Evolutionary conservation across 768 basidiomycete genomes (phyloP), one percentile per base, ranked within the genome.

Genomic region (Daedalea quercina): DNA sequence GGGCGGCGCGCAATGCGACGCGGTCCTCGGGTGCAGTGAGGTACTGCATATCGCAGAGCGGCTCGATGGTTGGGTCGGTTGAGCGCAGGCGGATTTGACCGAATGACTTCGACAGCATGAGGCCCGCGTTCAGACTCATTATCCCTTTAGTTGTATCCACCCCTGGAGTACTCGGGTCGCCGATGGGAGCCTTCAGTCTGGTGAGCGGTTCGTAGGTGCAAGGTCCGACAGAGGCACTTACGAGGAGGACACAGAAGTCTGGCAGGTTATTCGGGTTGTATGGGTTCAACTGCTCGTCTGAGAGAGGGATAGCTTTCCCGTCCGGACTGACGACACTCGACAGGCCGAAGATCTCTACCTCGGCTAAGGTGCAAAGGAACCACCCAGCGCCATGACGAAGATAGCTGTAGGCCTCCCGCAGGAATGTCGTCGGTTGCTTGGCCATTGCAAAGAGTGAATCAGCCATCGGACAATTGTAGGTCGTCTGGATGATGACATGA

Each of bases 241-340:
- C 52, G 2, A 57, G 55, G 63, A 70, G 69, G 37, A 75, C 65
- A 50, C 73, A 73, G 50, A 75, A 63, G 55, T 76, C 73, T 1
- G 74, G 70, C 9, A 63, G 12, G 46, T 47, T 47, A 3, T 33
- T 31, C 3, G 46, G 46, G 28, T 47, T 47, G 25, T 31, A 47
- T 7, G 46, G 26, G 28, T 47, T 24, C n/a, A 47, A n/a, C 9
- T 28, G 54, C 19, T 60, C 52, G 46, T 70, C 60, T 2, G 54
- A 44, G 26, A 54, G 51, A 11, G 56, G 45, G 3, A 33, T 43
- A 0, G 55, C 53, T 2, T 52, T 51, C 34, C 54, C 50, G 41
- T 67, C 63, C 3, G 72, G 53, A 8, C 69, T 57, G 0, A 52
- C 24, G 4, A 70, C 66, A 12, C 52, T 61, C 11, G 63, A 53